Evolutionary conservation across 371 early-diverging fungal genomes (phyloP), one percentile per base, ranked within the genome.

Genomic region (Smittium culicis): DNA sequence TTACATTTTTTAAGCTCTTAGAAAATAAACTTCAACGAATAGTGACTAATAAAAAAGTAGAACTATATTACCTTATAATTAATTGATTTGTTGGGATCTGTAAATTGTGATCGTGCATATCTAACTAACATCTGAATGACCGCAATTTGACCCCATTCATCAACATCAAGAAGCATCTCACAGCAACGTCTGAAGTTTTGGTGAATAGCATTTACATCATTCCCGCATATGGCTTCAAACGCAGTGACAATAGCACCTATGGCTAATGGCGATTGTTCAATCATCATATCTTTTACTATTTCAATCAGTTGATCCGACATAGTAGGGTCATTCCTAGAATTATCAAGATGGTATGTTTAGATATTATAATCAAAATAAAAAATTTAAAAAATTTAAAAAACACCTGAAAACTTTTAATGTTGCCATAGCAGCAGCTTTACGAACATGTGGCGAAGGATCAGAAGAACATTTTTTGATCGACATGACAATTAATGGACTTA

Each of bases 101-200:
- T 33, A 66, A 78, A 78, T 68, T 79, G 78, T 35, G 78, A 70
- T 81, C 88, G 83, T 28, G 88, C 85, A 79, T 97, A 97, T 16
- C 88, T 81, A 35, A 87, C 64, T 66, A 97, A 71, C 20, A 93
- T 71, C 32, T 85, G 83, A 54, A 93, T 67, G n/a, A 92, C 86
- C 14, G 89, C 87, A 65, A 92, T 82, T 75, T 95, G 95, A 24
- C 90, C 93, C 95, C 95, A 94, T 72, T 94, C 93, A 74, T 97
- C 96, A 63, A 91, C 84, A 55, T 93, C 94, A 3, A 84, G 77
- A 32, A 97, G 73, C 79, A 92, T 77, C 31, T 79, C 76, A 71
- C 96, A 95, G 59, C 94, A 79, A 59, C 92, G 89, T 33, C 92
- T 83, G 76, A 82, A 97, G 69, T 93, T 92, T 32, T 82, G 84